Conservation (phyloP, 2,329 filamentous ascomycete genomes). For the Colletotrichum liaoningense region DNA sequence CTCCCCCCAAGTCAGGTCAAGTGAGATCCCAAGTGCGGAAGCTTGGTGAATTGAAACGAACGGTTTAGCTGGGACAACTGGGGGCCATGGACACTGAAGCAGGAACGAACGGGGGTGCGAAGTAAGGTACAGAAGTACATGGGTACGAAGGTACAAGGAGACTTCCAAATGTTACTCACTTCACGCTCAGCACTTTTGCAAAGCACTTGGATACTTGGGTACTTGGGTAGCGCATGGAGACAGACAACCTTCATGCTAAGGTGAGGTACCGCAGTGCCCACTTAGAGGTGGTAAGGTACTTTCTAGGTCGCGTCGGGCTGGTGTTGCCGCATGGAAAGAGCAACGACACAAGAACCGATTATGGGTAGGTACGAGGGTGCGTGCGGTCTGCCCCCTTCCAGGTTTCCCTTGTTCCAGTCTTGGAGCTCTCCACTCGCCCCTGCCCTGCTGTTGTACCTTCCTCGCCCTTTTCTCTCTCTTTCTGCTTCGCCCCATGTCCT, state of each 20-base stretch:
- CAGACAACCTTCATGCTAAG: neutral
- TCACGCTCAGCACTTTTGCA: neutral
- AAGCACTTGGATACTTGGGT: neutral
- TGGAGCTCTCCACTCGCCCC: neutral
- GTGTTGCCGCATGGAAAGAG: neutral
- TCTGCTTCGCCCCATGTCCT: conserved; percentile 1
- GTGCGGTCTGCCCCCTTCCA: conserved; percentile 2
- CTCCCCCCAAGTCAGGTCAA: conserved; percentile 35
- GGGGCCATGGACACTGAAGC: conserved; percentile 30
- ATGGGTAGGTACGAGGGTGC: conserved; percentile 3
- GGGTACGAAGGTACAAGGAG: neutral
- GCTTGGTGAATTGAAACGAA: conserved; percentile 36
- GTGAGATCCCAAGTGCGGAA: conserved; percentile 32
- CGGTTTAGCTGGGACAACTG: conserved; percentile 30
- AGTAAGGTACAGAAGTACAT: neutral
- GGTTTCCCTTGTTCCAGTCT: neutral
- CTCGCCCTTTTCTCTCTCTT: neutral
- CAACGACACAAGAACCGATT: neutral
- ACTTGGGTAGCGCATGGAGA: neutral
- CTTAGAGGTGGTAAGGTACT: neutral
- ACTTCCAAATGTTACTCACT: neutral
- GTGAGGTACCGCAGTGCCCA: neutral
- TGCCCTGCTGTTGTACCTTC: neutral
- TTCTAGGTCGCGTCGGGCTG: neutral
- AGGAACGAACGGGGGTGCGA: conserved; percentile 27